Evolutionary conservation across 495 filamentous ascomycete genomes (phyloP).

Genomic region (Pseudomonodictys pantanalensis): DNA sequence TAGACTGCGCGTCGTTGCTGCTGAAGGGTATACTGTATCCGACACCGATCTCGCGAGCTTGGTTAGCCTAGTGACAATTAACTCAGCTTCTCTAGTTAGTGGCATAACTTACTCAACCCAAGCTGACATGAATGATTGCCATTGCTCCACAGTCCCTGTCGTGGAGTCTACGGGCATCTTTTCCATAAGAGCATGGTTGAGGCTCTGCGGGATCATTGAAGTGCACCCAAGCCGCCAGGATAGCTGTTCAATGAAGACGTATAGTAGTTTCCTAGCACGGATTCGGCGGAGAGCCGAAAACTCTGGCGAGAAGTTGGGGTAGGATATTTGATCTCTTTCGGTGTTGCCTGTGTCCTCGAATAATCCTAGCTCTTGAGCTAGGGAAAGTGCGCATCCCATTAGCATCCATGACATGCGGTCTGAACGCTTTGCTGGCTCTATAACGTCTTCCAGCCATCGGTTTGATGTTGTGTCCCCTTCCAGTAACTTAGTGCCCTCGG

Average conservation of each 20-base stretch:
- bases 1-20: constrained; percentile 51
- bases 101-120: too few species aligned
- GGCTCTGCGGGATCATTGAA: constrained; percentile 53
- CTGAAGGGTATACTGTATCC: constrained; percentile 54
- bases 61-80: too few species aligned
- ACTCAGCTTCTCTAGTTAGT: too few species aligned
- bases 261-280: constrained; percentile 49
- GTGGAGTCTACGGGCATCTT: constrained; percentile 24
- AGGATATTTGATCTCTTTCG: constrained; percentile 26
- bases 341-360: constrained; percentile 49
- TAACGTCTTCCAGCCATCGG: constrained; percentile 39
- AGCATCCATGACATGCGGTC: constrained; percentile 60
- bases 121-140: constrained; percentile 33
- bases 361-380: constrained; percentile 52
- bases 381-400: constrained; percentile 51
- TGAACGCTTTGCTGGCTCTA: constrained; percentile 52
- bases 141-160: constrained; percentile 27
- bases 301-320: constrained; percentile 17
- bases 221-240: constrained; percentile 54
- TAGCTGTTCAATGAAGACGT: constrained; percentile 55
- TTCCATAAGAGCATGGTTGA: constrained; percentile 33
- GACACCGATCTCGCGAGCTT: constrained; percentile 54
- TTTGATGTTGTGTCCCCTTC: constrained; percentile 26
- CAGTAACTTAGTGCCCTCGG: constrained; percentile 9
- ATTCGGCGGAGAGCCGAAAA: constrained; percentile 23